Evolutionary conservation across 2,329 filamentous ascomycete species (phyloP), one percentile per base, ranked within the genome.

Genomic region (Colletotrichum karsti): DNA sequence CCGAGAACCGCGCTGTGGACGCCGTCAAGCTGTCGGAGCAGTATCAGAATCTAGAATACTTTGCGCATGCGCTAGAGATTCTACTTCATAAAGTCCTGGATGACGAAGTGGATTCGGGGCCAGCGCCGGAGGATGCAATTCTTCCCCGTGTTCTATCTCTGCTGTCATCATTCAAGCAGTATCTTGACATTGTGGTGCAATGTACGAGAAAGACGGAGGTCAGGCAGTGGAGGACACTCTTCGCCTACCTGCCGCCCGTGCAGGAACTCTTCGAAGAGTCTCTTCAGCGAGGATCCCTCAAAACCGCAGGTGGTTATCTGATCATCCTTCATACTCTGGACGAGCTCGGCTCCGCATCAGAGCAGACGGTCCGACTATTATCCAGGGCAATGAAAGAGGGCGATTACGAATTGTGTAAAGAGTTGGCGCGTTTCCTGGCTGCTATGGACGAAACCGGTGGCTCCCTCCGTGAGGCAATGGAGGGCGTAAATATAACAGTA

Each of bases 191-290:
- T 65, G 91, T 99, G 24, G 92, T 99, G 20, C 96, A 97, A 80
- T 99, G 96, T 80, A 98, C 96, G 2, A 92, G 96, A 61, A 99
- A 99, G 80, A 99, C 96, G 0, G 96, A 99, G 77, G 90, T 97
- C 7, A 90, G 95, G 41, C 97, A 94, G 63, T 99, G 96, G 96
- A 91, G 92, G 67, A 98, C 96, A 1, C 85, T 99, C 1, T 99
- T 99, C 78, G 90, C 91, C 5, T 94, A 98, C 74, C 85, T 99
- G 1, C 96, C 96, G 1, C 93, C 95, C 1, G 93, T 95, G 4
- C 92, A 94, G 74, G 93, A 96, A 72, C 87, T 99, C 0, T 99
- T 99, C 73, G 95, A 99, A 78, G 93, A 97, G 78, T 95, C 94
- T 5, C 83, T 99, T 9, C 90, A 92, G 71, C 89, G 93, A 63